These are phyloP conservation scores for Edaphochlamys debaryana DNA, from an alignment of 139 green algal species.

Conservation along the genomic window DNA sequence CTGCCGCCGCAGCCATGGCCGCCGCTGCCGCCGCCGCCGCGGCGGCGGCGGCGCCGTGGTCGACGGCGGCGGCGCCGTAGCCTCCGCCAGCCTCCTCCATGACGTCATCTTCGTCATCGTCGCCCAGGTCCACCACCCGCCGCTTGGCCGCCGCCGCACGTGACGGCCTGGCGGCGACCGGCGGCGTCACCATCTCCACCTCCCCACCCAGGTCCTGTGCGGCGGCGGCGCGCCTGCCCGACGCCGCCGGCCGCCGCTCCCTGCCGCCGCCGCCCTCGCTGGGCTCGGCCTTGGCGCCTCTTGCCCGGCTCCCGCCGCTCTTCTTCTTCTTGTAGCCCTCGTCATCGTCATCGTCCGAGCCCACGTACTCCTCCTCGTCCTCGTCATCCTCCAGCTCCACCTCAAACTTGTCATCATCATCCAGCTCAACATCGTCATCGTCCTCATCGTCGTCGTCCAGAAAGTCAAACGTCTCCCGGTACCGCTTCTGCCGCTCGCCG, in stretches of 20 bases:
- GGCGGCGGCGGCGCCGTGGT: neutral
- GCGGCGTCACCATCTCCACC: neutral
- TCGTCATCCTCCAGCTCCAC: conserved; percentile 6
- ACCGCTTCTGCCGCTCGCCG: neutral
- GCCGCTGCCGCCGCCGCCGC: no score
- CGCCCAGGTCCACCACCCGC: neutral
- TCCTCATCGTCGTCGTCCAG: conserved; percentile 9
- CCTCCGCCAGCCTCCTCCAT: conserved; percentile 2
- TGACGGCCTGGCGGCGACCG: neutral
- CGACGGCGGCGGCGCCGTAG: neutral
- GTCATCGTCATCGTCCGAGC: conserved; percentile 1
- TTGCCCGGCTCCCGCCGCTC: no score
- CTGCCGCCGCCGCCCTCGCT: neutral
- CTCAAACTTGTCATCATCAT: neutral
- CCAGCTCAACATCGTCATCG: neutral
- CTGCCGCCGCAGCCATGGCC: no score
- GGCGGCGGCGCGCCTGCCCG: neutral
- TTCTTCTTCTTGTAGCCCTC: no score
- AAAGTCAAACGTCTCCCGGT: neutral
- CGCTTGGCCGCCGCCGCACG: neutral
- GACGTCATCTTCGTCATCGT: neutral
- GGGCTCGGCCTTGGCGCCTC: neutral
- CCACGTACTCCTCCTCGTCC: conserved; percentile 24
- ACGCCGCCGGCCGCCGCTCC: neutral
- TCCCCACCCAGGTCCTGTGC: neutral